Base-by-base conservation (phyloP, 352 stramenopile genomes). In the Phytophthora pluvialis region DNA sequence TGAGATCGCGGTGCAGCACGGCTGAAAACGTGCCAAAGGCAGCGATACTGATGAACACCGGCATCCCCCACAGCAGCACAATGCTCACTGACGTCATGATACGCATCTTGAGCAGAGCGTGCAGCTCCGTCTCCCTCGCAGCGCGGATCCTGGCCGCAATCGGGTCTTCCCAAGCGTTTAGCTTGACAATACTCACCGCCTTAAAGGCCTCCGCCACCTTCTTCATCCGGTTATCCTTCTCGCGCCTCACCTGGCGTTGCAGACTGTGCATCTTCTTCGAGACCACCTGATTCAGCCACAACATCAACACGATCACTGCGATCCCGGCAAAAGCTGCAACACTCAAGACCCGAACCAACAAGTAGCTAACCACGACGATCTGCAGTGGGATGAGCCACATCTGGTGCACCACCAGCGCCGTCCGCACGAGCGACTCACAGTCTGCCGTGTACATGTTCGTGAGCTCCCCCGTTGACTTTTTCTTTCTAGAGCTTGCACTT, bases 121-220 rank as follows among this genome's bases (percentile, higher is more conserved):
- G 49, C n/a, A 75, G 35, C 12, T 64, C 53, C 38, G 86, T 59
- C 47, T 89, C 80, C 5, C 51, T 55, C 2, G 56, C 55, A 8
- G 62, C 36, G n/a, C 54, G 49, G 42, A 86, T 81, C 11, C 94
- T 78, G n/a, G 74, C 78, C 39, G 81, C 60, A 67, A 98, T 91
- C 6, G 82, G 86, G n/a, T 78, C 49, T 58, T 98, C 94, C 90
- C 89, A 98, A 0, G 86, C 85, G 68, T 97, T 97, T 42, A 97
- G 96, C 73, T 98, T 98, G 81, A 98, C 90, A 51, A 98, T 92
- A 25, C 83, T 83, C 62, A 98, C 97, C 0, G 73, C 77, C 36
- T 81, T 84, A 48, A 90, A 80, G 9, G 84, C 70, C 42, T 91
- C 81, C 8, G 77, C 79, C 26, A 89, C 61, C 31, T 74, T 65